Conservation (phyloP, 75 land plant species). For the Pinus taeda region DNA sequence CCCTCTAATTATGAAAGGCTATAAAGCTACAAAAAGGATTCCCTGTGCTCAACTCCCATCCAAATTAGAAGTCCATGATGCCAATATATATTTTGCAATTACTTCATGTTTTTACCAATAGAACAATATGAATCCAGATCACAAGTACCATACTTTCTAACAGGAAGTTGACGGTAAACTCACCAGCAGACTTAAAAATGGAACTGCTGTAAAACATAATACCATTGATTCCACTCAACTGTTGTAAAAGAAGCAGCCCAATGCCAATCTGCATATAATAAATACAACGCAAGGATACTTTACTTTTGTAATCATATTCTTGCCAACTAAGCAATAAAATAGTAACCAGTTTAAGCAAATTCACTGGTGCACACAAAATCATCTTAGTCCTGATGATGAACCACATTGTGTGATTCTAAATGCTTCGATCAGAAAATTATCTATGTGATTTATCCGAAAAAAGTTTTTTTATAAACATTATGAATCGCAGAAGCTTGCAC, state of each 20-base stretch:
- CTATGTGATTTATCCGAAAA: too few species aligned
- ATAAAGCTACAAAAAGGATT: background rate
- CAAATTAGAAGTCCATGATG: background rate
- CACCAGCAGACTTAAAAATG: slow-evolving; percentile 68
- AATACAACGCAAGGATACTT: too few species aligned
- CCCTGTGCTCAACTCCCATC: background rate
- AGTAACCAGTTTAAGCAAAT: background rate
- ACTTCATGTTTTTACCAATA: background rate
- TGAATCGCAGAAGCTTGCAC: too few species aligned
- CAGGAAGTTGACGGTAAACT: background rate
- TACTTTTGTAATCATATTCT: too few species aligned
- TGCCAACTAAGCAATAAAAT: too few species aligned
- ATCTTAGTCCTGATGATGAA: too few species aligned
- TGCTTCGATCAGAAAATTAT: too few species aligned
- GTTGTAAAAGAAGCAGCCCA: slow-evolving; percentile 79
- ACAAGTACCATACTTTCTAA: background rate
- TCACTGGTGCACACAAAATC: background rate
- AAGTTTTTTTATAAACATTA: too few species aligned
- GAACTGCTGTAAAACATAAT: slow-evolving; percentile 58
- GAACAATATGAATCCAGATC: too few species aligned
- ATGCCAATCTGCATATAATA: slow-evolving; percentile 14
- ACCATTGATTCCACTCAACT: slow-evolving; percentile 69
- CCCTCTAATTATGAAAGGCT: background rate
- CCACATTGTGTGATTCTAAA: too few species aligned
- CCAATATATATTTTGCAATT: background rate